Percentiles rank a stretch among this genome's conserved stretches.
phyloP scores from a whole-genome alignment of 257 asterid genomes.

The Primulina tabacum region DNA sequence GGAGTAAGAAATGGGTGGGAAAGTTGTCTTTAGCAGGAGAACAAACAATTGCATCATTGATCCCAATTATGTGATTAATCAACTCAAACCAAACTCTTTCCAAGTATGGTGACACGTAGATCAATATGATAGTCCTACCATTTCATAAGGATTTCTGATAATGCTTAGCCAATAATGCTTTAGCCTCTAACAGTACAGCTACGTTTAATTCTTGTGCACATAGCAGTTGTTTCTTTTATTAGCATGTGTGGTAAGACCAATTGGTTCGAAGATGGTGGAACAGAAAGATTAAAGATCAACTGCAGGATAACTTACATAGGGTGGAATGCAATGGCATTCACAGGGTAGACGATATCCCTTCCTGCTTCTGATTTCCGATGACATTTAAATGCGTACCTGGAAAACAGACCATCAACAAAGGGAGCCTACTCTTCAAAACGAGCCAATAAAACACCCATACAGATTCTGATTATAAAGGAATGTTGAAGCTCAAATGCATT shows the following conservation, averaged over 20 bases:
- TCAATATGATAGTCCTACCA: not conserved
- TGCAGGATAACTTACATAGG: constrained; percentile 58
- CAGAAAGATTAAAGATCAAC: not conserved
- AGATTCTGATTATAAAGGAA: not conserved
- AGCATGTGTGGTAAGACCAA: not conserved
- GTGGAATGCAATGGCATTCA: constrained; percentile 88
- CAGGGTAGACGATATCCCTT: constrained; percentile 80
- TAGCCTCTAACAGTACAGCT: not conserved
- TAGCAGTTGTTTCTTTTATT: not conserved
- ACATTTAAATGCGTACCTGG: constrained; percentile 88
- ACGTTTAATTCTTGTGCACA: not conserved
- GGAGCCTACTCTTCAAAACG: not conserved
- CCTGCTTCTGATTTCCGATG: constrained; percentile 88
- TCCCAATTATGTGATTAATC: not conserved
- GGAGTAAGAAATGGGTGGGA: constrained; percentile 11
- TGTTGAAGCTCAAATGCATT: not conserved
- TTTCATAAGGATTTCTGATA: not conserved
- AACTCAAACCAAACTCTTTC: constrained; percentile 4
- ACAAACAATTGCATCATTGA: constrained; percentile 7
- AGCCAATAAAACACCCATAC: not conserved
- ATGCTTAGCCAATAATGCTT: constrained; percentile 1
- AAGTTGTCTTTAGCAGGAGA: not conserved
- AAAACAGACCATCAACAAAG: constrained; percentile 21
- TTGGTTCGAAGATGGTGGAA: constrained; percentile 1
- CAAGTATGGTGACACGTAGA: not conserved